Conservation (phyloP, 2,329 filamentous ascomycete species). For the Diaporthe citriasiana region DNA sequence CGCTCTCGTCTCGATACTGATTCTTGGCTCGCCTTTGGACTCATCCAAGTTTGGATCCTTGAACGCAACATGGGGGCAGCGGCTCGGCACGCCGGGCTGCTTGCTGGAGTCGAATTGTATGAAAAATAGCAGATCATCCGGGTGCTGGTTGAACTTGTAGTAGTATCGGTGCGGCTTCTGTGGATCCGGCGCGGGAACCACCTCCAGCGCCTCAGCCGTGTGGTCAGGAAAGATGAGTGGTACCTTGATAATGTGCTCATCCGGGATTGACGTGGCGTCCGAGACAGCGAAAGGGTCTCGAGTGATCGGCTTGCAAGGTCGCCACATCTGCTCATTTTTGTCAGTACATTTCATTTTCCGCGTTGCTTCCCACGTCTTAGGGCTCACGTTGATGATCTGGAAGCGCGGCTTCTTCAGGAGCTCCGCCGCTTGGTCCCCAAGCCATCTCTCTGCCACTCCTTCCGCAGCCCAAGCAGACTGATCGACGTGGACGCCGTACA, state of each 20-base stretch:
- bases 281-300: slow-evolving; percentile 61
- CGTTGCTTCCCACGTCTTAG: not conserved
- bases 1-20: slow-evolving; percentile 70
- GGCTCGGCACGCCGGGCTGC: slow-evolving; percentile 62
- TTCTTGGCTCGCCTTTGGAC: slow-evolving; percentile 56
- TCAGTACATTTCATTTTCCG: not conserved
- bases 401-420: slow-evolving; percentile 29
- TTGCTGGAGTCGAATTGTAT: slow-evolving; percentile 47
- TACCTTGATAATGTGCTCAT: slow-evolving; percentile 56
- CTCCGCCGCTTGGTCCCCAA: slow-evolving; percentile 19
- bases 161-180: slow-evolving; percentile 46
- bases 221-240: slow-evolving; percentile 58
- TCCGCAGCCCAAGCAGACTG: slow-evolving; percentile 22
- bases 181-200: slow-evolving; percentile 45
- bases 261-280: slow-evolving; percentile 56
- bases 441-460: slow-evolving; percentile 26
- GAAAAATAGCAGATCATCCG: slow-evolving; percentile 43
- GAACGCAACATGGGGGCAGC: slow-evolving; percentile 69
- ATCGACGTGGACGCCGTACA: slow-evolving; percentile 31
- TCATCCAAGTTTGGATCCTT: slow-evolving; percentile 58
- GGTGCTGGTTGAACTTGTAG: slow-evolving; percentile 41
- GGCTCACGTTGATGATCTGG: slow-evolving; percentile 33
- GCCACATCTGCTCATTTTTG: slow-evolving; percentile 7
- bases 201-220: slow-evolving; percentile 54
- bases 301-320: slow-evolving; percentile 40